A percentile compares a stretch with the other conserved stretches of the same genome.
phyloP scores from a whole-genome alignment of 129 eudicot species.

The Gnaphalium uliginosum region DNA sequence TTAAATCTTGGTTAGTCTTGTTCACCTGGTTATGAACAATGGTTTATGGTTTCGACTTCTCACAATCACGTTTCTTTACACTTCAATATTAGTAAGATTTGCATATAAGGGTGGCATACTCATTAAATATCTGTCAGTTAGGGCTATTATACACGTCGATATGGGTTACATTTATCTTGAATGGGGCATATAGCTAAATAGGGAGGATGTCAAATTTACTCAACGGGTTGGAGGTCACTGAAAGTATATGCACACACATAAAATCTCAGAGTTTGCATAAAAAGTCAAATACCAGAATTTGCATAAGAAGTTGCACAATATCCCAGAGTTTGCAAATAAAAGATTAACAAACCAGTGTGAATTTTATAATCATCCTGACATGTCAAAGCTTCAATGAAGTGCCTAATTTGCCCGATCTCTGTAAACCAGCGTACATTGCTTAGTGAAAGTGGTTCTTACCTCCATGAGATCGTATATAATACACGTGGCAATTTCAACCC shows the following conservation, averaged over 20 bases:
- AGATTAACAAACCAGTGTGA: neutral
- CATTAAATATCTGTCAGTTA: neutral
- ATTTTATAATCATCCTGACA: conserved; percentile 3
- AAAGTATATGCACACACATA: neutral
- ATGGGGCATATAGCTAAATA: conserved; percentile 4
- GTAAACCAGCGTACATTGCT: conserved; percentile 6
- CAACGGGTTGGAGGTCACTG: neutral
- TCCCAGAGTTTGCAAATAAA: too few species aligned
- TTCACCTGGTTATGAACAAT: conserved; percentile 12
- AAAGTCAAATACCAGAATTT: too few species aligned
- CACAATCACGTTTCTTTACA: neutral
- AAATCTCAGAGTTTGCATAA: too few species aligned
- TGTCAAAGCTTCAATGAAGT: conserved; percentile 9
- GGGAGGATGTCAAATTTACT: neutral
- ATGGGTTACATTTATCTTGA: conserved; percentile 1
- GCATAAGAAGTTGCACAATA: too few species aligned
- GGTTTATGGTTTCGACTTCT: neutral
- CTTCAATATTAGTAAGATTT: neutral
- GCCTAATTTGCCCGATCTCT: conserved; percentile 2
- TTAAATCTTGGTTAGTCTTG: conserved; percentile 70
- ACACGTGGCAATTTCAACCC: neutral
- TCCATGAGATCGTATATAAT: neutral
- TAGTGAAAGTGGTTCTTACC: neutral
- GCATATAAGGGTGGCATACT: neutral
- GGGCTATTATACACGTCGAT: neutral